phyloP scores from a whole-genome alignment of 2,329 filamentous ascomycete species.

The Claviceps pazoutovae region DNA sequence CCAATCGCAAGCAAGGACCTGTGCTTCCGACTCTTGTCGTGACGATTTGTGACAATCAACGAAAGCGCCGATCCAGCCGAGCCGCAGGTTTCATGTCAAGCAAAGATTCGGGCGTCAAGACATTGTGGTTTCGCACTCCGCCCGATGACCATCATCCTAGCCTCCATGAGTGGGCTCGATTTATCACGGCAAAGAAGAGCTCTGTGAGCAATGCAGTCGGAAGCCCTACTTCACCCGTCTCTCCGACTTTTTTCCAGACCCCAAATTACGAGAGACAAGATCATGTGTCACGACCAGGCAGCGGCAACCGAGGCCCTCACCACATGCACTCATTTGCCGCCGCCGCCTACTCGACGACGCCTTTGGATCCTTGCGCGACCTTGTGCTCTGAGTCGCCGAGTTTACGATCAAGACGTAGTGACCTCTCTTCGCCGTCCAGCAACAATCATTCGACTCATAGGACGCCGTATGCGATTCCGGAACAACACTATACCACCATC shows the following conservation, averaged over 20 bases:
- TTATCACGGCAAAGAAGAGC: conserved; percentile 32
- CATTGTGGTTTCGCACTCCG: conserved; percentile 42
- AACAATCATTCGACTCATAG: conserved; percentile 28
- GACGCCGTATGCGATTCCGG: conserved; percentile 23
- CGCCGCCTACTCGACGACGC: conserved; percentile 32
- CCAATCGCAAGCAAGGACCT: conserved; percentile 48
- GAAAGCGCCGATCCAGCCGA: conserved; percentile 50
- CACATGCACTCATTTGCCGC: conserved; percentile 36
- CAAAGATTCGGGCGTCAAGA: conserved; percentile 34
- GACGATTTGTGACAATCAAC: conserved; percentile 44
- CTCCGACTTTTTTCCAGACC: conserved; percentile 38
- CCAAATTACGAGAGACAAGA: conserved; percentile 28
- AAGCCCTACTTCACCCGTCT: conserved; percentile 39
- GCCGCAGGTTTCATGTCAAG: conserved; percentile 40
- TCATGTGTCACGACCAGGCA: conserved; percentile 28
- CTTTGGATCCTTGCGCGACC: conserved; percentile 34
- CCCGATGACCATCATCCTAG: conserved; percentile 35
- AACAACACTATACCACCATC: conserved; percentile 36
- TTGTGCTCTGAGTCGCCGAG: conserved; percentile 46
- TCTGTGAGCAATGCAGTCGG: conserved; percentile 29
- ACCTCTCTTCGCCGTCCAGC: conserved; percentile 45
- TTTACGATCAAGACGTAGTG: conserved; percentile 46
- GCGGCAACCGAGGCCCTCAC: conserved; percentile 28
- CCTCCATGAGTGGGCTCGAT: conserved; percentile 46
- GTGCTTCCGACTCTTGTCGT: conserved; percentile 45